Percentiles rank a stretch among this genome's conserved stretches.
phyloP scores from a whole-genome alignment of 2,329 filamentous ascomycete genomes.

The Chrysosporium keratinophilum region DNA sequence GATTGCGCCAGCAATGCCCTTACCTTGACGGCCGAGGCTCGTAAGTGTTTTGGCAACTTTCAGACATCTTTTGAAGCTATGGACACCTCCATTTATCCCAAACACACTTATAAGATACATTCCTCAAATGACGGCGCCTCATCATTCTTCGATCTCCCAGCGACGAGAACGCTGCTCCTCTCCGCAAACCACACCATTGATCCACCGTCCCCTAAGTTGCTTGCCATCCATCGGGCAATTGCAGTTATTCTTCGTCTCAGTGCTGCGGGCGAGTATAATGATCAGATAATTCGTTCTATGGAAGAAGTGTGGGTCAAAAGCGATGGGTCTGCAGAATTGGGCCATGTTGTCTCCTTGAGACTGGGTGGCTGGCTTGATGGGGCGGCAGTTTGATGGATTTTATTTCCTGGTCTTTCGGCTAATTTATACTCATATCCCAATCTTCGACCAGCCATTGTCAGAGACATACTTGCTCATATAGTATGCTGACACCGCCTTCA shows the following conservation, averaged over 20 bases:
- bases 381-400: background rate
- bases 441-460: no score
- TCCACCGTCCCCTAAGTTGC: constrained; percentile 19
- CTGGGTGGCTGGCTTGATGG: constrained; percentile 18
- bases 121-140: background rate
- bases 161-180: constrained; percentile 16
- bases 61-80: constrained; percentile 4
- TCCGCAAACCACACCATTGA: constrained; percentile 22
- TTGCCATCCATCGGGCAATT: constrained; percentile 16
- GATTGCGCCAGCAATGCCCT: constrained; percentile 35
- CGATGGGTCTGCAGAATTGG: constrained; percentile 17
- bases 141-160: constrained; percentile 6
- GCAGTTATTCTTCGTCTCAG: constrained; percentile 18
- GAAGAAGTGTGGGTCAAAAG: constrained; percentile 21
- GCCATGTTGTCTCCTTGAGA: constrained; percentile 14
- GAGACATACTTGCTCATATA: no score
- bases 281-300: constrained; percentile 18
- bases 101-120: constrained; percentile 13
- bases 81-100: background rate
- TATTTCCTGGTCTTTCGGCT: background rate
- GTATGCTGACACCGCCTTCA: no score
- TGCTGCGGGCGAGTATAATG: constrained; percentile 18
- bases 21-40: constrained; percentile 25
- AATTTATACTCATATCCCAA: no score
- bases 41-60: constrained; percentile 9